Conservation (phyloP, 306 rosid species). For the Alnus glutinosa region DNA sequence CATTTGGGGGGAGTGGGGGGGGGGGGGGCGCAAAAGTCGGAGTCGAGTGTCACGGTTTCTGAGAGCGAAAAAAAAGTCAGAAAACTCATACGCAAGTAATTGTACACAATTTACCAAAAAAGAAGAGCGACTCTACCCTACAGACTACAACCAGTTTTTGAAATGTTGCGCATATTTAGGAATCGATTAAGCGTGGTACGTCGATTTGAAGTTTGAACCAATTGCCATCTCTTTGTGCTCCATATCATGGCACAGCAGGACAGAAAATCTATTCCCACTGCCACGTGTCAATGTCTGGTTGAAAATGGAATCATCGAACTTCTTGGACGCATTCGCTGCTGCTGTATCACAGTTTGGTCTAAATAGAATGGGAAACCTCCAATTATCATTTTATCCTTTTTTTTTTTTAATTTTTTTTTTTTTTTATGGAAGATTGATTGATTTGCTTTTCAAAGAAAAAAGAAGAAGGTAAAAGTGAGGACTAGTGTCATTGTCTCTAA, state of each 20-base stretch:
- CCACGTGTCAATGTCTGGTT: neutral
- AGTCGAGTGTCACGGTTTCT: neutral
- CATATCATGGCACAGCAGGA: too few relatives aligned
- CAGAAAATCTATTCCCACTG: neutral
- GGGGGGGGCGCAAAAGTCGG: neutral
- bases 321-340: neutral
- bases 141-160: neutral
- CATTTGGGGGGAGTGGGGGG: neutral
- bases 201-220: neutral
- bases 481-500: too few relatives aligned
- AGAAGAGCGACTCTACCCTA: neutral
- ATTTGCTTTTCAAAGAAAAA: neutral
- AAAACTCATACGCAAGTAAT: slow-evolving; percentile 18
- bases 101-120: neutral
- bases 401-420: too few relatives aligned
- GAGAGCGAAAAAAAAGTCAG: neutral
- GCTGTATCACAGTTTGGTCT: neutral
- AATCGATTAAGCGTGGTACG: neutral
- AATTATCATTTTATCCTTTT: too few relatives aligned
- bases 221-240: too few relatives aligned
- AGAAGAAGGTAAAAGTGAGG: neutral
- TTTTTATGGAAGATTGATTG: too few relatives aligned
- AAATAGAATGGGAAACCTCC: too few relatives aligned
- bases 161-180: neutral
- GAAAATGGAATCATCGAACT: neutral